A percentile compares a stretch with the other conserved stretches of the same genome.
These are phyloP conservation scores for Polytrichum formosum DNA, from an alignment of 225 moss, liverwort and hornwort species.

Conservation along the genomic window DNA sequence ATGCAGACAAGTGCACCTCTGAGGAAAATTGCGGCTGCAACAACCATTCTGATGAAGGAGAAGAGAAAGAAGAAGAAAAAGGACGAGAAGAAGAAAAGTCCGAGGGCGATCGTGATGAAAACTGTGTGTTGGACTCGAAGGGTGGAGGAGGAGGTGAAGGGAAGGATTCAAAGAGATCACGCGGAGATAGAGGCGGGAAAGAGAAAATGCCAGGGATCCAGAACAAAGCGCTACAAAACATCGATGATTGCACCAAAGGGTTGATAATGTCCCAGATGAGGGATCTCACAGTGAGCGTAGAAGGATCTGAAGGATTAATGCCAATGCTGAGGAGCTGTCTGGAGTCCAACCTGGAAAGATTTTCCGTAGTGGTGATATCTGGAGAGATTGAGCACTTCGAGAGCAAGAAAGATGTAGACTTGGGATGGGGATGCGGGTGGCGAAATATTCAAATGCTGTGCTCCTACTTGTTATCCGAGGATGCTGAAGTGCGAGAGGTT, in stretches of 20 bases:
- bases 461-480: constrained; percentile 23
- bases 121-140: no score
- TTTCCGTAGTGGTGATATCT: constrained; percentile 10
- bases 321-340: constrained; percentile 25
- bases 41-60: no score
- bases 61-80: no score
- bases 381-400: constrained; percentile 40
- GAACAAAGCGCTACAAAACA: not conserved
- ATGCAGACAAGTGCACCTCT: no score
- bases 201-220: not conserved
- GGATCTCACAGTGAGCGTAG: constrained; percentile 9
- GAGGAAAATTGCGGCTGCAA: no score
- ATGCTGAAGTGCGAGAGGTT: constrained; percentile 18
- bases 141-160: not conserved
- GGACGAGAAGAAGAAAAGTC: no score
- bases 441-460: constrained; percentile 52
- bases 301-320: constrained; percentile 20
- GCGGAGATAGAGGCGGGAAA: not conserved
- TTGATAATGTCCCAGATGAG: constrained; percentile 40
- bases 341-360: not conserved
- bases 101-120: no score
- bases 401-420: constrained; percentile 28
- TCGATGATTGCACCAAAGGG: constrained; percentile 27
- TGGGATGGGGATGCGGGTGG: constrained; percentile 66
- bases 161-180: constrained; percentile 3